phyloP scores from a whole-genome alignment of 495 filamentous ascomycete species.

The Apiosordaria backusii region DNA sequence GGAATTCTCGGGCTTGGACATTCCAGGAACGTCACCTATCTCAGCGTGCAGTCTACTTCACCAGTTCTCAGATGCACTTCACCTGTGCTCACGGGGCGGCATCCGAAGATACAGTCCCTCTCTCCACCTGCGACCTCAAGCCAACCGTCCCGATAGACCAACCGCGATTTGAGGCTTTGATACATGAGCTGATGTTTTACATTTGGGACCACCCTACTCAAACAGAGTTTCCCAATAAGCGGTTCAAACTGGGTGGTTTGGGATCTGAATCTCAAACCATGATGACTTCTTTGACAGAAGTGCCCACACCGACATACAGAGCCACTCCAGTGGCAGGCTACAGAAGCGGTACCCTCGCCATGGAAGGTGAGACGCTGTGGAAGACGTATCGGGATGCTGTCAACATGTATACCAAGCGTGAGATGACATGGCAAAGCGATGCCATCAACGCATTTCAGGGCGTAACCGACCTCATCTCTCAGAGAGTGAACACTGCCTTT shows the following conservation, averaged over 20 bases:
- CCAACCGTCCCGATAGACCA: slow-evolving; percentile 4
- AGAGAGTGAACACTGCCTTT: slow-evolving; percentile 15
- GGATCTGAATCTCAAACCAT: slow-evolving; percentile 3
- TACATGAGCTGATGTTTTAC: slow-evolving; percentile 1
- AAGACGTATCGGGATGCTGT: slow-evolving; percentile 16
- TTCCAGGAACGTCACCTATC: slow-evolving; percentile 26
- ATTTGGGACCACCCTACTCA: slow-evolving; percentile 18
- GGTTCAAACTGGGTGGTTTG: neutral
- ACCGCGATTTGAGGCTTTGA: neutral
- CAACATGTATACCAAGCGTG: slow-evolving; percentile 15
- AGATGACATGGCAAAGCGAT: slow-evolving; percentile 19
- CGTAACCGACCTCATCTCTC: slow-evolving; percentile 12
- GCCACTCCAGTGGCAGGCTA: neutral
- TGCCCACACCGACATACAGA: slow-evolving; percentile 12
- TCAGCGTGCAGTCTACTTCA: slow-evolving; percentile 23
- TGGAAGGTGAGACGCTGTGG: slow-evolving; percentile 17
- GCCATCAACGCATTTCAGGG: slow-evolving; percentile 18
- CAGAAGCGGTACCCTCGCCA: slow-evolving; percentile 1
- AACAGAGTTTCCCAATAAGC: slow-evolving; percentile 15
- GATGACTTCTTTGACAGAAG: neutral
- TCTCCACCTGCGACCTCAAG: neutral
- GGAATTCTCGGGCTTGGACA: slow-evolving; percentile 29
- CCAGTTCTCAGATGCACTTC: slow-evolving; percentile 21
- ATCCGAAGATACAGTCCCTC: slow-evolving; percentile 26
- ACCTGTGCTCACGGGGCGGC: slow-evolving; percentile 17